Percentiles rank a stretch among this genome's conserved stretches.
These are phyloP conservation scores for Starmera amethionina DNA, from an alignment of 805 yeast species.

Conservation along the genomic window DNA sequence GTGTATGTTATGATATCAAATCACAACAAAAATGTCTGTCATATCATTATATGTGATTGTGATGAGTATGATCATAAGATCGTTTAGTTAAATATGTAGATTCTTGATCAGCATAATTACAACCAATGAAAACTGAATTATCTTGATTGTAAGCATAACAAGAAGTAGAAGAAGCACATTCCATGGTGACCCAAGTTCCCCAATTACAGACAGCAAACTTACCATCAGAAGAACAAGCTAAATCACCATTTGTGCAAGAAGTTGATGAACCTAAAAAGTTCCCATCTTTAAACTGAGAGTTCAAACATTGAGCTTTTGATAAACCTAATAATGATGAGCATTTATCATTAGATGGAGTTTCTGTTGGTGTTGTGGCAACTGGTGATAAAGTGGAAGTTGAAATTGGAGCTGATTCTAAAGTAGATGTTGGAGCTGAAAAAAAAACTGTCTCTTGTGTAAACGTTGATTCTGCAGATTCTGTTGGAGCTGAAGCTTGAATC, in stretches of 20 bases:
- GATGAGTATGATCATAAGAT: constrained; percentile 7
- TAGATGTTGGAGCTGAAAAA: constrained; percentile 3
- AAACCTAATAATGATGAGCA: constrained; percentile 29
- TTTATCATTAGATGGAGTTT: constrained; percentile 14
- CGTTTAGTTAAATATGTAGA: constrained; percentile 20
- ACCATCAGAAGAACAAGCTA: constrained; percentile 43
- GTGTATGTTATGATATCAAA: not conserved
- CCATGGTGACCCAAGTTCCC: constrained; percentile 46
- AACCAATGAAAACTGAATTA: constrained; percentile 35
- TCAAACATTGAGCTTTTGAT: constrained; percentile 33
- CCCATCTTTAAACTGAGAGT: constrained; percentile 33
- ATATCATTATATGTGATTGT: not conserved
- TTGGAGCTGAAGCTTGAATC: too few relatives aligned
- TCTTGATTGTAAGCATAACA: constrained; percentile 43
- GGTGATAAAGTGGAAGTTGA: constrained; percentile 2
- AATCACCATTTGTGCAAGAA: constrained; percentile 37
- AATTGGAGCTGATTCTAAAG: constrained; percentile 1
- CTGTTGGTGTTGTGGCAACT: not conserved
- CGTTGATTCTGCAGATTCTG: too few relatives aligned
- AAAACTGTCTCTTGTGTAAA: too few relatives aligned
- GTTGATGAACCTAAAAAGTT: constrained; percentile 30
- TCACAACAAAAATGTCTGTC: not conserved
- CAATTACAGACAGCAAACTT: constrained; percentile 44
- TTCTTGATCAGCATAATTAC: constrained; percentile 31
- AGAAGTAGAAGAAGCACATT: constrained; percentile 54